Evolutionary conservation across 768 basidiomycete genomes (phyloP).

Genomic region (Serendipita indica): DNA sequence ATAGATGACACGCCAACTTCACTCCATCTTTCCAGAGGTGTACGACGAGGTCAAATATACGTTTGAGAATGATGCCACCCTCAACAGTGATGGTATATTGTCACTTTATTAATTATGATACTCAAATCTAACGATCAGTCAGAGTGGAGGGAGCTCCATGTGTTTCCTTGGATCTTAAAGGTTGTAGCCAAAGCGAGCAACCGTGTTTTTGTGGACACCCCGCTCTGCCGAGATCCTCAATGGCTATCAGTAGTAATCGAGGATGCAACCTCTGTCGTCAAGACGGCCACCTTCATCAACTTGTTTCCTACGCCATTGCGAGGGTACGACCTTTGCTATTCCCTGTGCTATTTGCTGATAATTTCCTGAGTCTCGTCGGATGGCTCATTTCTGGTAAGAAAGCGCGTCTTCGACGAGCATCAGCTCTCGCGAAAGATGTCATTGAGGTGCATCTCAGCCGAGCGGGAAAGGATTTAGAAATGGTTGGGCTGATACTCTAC

Average conservation of each 20-base stretch:
- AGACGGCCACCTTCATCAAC: background rate
- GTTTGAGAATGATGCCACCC: background rate
- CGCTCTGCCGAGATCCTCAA: background rate
- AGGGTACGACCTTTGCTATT: no score
- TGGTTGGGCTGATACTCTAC: no score
- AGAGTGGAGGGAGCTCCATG: slow-evolving; percentile 25
- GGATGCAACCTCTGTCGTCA: background rate
- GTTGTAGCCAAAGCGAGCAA: slow-evolving; percentile 31
- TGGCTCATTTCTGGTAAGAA: background rate
- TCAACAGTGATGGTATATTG: background rate
- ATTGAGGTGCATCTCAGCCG: background rate
- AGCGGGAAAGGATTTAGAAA: no score
- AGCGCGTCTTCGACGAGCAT: background rate
- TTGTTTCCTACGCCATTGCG: background rate
- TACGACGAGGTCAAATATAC: slow-evolving; percentile 10
- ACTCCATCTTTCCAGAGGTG: slow-evolving; percentile 10
- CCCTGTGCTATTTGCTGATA: background rate
- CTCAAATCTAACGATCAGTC: background rate
- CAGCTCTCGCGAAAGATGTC: background rate
- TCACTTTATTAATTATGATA: background rate
- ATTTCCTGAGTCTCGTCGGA: background rate
- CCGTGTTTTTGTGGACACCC: slow-evolving; percentile 28
- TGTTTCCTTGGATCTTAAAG: slow-evolving; percentile 19
- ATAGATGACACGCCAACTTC: background rate
- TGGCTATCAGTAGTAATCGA: background rate